Evolutionary conservation across 768 basidiomycete genomes (phyloP).

Genomic region (Xerocomellus intermedius): DNA sequence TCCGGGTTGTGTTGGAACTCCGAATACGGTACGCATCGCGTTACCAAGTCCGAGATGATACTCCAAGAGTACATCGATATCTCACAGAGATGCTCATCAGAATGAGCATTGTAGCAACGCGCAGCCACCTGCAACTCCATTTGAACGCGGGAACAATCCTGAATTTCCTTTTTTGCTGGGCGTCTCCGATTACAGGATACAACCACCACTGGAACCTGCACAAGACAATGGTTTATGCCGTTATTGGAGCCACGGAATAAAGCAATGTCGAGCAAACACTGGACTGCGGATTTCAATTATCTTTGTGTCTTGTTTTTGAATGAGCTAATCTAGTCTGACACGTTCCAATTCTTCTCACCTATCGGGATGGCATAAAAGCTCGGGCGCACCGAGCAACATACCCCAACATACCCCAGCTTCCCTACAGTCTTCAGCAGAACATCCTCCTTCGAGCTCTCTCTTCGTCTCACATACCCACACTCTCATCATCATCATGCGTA

Average conservation of each 20-base stretch:
- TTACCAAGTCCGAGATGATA: too few species aligned
- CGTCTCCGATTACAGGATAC: too few species aligned
- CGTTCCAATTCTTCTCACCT: neutral
- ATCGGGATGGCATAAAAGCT: conserved; percentile 9
- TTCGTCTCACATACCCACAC: neutral
- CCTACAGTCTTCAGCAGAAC: neutral
- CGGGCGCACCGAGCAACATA: too few species aligned
- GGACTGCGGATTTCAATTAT: conserved; percentile 8
- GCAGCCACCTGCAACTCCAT: too few species aligned
- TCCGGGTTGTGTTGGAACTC: neutral
- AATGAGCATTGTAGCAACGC: too few species aligned
- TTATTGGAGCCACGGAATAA: neutral
- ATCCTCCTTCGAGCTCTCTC: neutral
- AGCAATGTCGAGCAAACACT: neutral
- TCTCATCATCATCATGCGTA: conserved; percentile 10
- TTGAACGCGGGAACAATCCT: too few species aligned
- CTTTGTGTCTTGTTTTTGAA: neutral
- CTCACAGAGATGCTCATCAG: neutral
- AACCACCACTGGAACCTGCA: neutral
- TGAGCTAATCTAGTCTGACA: neutral
- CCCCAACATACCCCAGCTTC: neutral
- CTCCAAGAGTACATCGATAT: neutral
- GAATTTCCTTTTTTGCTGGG: too few species aligned
- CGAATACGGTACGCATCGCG: neutral
- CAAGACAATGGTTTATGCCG: neutral